These are phyloP conservation scores for Anthracocystis walkeri DNA, from an alignment of 1,284 basidiomycete genomes.

Conservation along the genomic window DNA sequence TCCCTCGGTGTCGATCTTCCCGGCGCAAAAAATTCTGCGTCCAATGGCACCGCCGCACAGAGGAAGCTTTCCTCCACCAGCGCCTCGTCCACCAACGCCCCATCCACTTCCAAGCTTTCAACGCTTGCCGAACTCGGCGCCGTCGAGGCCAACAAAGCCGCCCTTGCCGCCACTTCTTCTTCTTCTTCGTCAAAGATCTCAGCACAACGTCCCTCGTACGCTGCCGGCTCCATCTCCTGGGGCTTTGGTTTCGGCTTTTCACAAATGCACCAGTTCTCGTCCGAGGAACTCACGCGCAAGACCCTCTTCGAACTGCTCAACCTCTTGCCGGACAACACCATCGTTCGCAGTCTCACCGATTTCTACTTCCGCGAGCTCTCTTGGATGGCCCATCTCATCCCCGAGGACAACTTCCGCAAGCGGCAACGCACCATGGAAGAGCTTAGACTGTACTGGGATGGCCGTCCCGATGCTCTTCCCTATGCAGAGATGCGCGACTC, in stretches of 20 bases:
- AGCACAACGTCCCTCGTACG: conserved; percentile 13
- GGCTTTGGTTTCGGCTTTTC: conserved; percentile 53
- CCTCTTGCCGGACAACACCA: conserved; percentile 37
- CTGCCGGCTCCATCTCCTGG: conserved; percentile 29
- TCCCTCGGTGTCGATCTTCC: conserved; percentile 47
- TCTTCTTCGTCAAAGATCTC: not conserved
- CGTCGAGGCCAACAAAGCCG: conserved; percentile 36
- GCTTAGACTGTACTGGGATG: conserved; percentile 35
- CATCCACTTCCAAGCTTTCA: conserved; percentile 39
- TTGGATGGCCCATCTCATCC: conserved; percentile 50
- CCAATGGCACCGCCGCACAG: conserved; percentile 6
- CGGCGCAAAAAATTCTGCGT: conserved; percentile 16
- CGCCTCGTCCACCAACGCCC: conserved; percentile 11
- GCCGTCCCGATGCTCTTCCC: conserved; percentile 24
- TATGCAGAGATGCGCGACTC: conserved; percentile 44
- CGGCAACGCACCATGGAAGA: conserved; percentile 31
- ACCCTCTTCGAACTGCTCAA: conserved; percentile 46
- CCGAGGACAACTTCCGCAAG: conserved; percentile 31
- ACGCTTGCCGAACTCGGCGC: conserved; percentile 53
- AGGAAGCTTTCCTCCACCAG: conserved; percentile 28
- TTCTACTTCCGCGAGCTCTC: conserved; percentile 54
- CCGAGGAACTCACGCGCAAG: conserved; percentile 37
- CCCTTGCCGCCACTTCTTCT: conserved; percentile 21
- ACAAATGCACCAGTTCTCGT: conserved; percentile 32
- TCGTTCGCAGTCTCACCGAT: conserved; percentile 33